Evolutionary conservation across 176 grass and related monocot genomes (phyloP).

Genomic region (Avena eriantha): DNA sequence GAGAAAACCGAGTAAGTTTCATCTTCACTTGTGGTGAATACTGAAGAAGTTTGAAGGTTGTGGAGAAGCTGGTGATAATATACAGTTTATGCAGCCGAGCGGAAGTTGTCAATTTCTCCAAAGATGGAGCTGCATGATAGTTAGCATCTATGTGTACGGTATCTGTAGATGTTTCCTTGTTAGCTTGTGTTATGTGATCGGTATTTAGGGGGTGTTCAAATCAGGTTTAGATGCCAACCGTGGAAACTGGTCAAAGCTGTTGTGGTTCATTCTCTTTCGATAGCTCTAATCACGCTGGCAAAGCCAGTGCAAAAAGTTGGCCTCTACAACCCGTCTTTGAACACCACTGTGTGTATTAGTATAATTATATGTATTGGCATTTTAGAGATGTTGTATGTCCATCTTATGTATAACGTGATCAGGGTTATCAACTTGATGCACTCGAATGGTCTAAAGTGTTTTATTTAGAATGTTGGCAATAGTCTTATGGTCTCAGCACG

Average conservation of each 20-base stretch:
- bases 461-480: background rate
- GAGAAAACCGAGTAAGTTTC: slow-evolving; percentile 1
- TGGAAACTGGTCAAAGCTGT: no score
- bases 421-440: slow-evolving; percentile 12
- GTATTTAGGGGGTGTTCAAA: background rate
- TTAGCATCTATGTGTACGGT: background rate
- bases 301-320: background rate
- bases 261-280: no score
- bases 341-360: background rate
- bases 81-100: slow-evolving; percentile 18
- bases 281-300: background rate
- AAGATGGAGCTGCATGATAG: background rate
- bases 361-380: background rate
- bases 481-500: background rate
- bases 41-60: slow-evolving; percentile 29
- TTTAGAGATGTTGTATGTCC: background rate
- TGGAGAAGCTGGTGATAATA: slow-evolving; percentile 38
- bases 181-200: slow-evolving; percentile 22
- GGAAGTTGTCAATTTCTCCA: background rate
- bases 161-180: background rate
- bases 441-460: background rate
- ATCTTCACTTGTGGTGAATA: slow-evolving; percentile 25
- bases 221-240: background rate
- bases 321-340: background rate
- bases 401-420: background rate